Base-by-base conservation (phyloP, 371 early-diverging fungal genomes). In the Mucor irregularis region DNA sequence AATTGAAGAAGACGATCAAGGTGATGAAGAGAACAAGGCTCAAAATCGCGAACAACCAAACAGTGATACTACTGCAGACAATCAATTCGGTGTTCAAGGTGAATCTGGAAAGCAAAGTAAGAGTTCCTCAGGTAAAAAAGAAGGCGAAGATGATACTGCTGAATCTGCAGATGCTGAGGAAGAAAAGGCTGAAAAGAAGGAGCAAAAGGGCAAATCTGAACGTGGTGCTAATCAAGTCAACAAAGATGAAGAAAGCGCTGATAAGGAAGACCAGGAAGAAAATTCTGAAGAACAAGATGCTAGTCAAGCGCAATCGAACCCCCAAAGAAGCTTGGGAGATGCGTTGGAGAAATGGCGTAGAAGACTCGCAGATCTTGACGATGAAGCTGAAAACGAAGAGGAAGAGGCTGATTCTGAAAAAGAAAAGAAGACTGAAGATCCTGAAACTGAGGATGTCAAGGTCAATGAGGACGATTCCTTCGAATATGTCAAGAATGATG, bases 281-380 rank as follows among this genome's bases (percentile, higher is more conserved):
- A 25, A 42, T 42, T 11, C 24, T 33, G 59, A 64, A 39, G 70
- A 70, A 16, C 50, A 64, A 22, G 58, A 74, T 11, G 35, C 55
- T n/a, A 64, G 62, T 26, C 58, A 73, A 42, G 31, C 60, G 19
- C 58, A 79, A 44, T 73, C 81, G 28, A 87, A 89, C 47, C 88
- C 91, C 22, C 88, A 90, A 66, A 84, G 94, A 51, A 90, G 89
- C 25, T 69, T 96, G 30, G 95, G 93, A 33, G 94, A 95, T 65
- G 94, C 94, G 6, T 68, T 93, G 51, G 90, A 94, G 65, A 88
- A 88, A 67, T 95, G 95, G 95, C 86, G 88, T 64, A 86, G 89
- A 42, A 83, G 93, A 33, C 66, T 94, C 33, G 84, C 90, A 33
- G 78, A 85, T 56, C 69, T 90, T 25, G 73, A 78, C 8, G 77